Conservation (phyloP, 2,329 filamentous ascomycete species). For the Colletotrichum camelliae region DNA sequence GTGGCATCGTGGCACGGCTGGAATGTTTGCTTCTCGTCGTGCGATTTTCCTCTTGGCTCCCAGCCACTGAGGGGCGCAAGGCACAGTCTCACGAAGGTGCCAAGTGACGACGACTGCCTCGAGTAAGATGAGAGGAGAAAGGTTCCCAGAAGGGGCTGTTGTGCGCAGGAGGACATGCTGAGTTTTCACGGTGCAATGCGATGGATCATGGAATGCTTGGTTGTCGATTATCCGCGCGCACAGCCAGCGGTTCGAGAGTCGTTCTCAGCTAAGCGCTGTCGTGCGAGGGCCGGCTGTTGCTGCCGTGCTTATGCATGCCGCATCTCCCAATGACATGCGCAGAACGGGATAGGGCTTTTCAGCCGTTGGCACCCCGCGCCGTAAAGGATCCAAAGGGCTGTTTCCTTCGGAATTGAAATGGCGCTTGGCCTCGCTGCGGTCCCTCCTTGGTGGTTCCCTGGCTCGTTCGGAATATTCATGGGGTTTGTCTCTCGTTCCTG, state of each 20-base stretch:
- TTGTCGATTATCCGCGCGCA: neutral
- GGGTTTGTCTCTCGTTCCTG: neutral
- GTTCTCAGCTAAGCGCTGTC: neutral
- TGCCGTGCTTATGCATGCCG: neutral
- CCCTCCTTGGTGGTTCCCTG: neutral
- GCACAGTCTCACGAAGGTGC: neutral
- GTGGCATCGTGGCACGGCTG: constrained; percentile 6
- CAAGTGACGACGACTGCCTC: constrained; percentile 5
- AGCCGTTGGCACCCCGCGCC: neutral
- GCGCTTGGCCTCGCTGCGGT: neutral
- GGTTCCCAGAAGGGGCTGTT: neutral
- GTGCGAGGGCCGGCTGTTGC: neutral
- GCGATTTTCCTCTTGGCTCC: neutral
- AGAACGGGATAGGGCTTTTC: neutral
- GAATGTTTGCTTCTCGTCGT: constrained; percentile 17
- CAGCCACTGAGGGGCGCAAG: neutral
- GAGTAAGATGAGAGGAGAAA: constrained; percentile 4
- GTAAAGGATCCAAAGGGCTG: neutral
- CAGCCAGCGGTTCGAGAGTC: neutral
- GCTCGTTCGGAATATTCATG: neutral
- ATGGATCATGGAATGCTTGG: neutral
- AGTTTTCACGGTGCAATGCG: neutral
- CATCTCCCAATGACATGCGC: neutral
- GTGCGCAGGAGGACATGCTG: neutral
- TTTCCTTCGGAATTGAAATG: neutral